phyloP scores from a whole-genome alignment of 257 asterid species.

The Verbascum thapsus region DNA sequence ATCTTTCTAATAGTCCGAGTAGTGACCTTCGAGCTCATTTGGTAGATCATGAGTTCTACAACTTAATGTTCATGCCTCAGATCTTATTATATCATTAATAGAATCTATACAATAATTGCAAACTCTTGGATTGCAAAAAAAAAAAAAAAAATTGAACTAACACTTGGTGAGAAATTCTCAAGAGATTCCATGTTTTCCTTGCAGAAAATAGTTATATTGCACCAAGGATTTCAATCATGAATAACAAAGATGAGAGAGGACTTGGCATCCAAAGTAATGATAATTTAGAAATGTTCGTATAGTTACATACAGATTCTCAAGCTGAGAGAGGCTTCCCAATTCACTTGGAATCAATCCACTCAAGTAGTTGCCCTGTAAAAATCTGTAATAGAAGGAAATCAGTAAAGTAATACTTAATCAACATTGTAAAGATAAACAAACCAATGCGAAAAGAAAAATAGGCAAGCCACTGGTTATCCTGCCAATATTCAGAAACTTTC shows the following conservation, averaged over 20 bases:
- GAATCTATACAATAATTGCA: conserved; percentile 10
- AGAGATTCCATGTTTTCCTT: conserved; percentile 2
- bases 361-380: conserved; percentile 80
- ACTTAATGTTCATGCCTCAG: background rate
- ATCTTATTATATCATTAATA: background rate
- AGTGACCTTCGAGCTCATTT: conserved; percentile 12
- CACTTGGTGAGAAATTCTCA: background rate
- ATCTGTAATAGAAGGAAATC: conserved; percentile 48
- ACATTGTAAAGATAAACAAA: conserved; percentile 21
- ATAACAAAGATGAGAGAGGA: conserved; percentile 16
- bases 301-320: conserved; percentile 65
- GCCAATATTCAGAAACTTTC: conserved; percentile 16
- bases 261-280: conserved; percentile 5
- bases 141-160: background rate
- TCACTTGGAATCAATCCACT: conserved; percentile 80
- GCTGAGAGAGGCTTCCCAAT: conserved; percentile 69
- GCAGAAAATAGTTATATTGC: conserved; percentile 7
- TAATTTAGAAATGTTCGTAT: conserved; percentile 14
- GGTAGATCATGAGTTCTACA: conserved; percentile 4
- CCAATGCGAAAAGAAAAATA: conserved; percentile 16
- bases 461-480: conserved; percentile 20
- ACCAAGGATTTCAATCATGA: background rate
- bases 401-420: conserved; percentile 19
- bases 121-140: too few relatives aligned
- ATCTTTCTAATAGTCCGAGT: conserved; percentile 13